Conservation (phyloP, 2,329 filamentous ascomycete genomes). For the Paraconiothyrium sp. region DNA sequence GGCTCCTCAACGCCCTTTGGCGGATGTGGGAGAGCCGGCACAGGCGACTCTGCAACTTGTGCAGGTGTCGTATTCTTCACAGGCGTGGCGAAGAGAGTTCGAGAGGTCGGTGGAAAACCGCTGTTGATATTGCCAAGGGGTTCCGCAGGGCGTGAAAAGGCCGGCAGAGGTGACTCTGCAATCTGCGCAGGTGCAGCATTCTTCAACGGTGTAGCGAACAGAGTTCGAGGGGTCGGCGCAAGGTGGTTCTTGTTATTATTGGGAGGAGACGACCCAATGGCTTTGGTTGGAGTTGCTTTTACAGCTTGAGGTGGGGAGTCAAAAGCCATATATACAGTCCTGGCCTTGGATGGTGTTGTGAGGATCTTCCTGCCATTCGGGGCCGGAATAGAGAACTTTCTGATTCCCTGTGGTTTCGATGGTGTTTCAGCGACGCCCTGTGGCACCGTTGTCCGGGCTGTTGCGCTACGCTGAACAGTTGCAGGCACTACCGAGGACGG, state of each 20-base stretch:
- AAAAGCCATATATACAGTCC: constrained; percentile 17
- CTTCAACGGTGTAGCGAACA: constrained; percentile 35
- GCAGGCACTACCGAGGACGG: constrained; percentile 35
- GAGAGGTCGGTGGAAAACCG: constrained; percentile 14
- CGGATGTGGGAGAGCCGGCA: constrained; percentile 22
- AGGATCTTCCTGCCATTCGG: constrained; percentile 41
- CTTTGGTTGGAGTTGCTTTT: constrained; percentile 38
- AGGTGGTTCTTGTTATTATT: constrained; percentile 1
- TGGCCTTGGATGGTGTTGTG: constrained; percentile 42
- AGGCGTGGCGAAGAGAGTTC: constrained; percentile 32
- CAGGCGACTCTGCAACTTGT: constrained; percentile 14
- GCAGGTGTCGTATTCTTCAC: constrained; percentile 14
- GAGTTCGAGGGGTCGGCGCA: constrained; percentile 22
- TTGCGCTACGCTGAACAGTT: constrained; percentile 40
- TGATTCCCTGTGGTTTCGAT: constrained; percentile 49
- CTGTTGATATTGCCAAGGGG: background rate
- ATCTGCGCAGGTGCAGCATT: constrained; percentile 3
- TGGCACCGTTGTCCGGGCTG: constrained; percentile 39
- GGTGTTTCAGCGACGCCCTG: constrained; percentile 54
- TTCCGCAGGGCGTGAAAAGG: background rate
- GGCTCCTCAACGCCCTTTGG: constrained; percentile 27
- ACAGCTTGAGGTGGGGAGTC: constrained; percentile 17
- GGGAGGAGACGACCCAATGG: constrained; percentile 24
- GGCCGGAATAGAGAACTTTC: constrained; percentile 34
- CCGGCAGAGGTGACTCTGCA: constrained; percentile 14